Conservation (phyloP, 495 filamentous ascomycete species). For the Poronia punctata region DNA sequence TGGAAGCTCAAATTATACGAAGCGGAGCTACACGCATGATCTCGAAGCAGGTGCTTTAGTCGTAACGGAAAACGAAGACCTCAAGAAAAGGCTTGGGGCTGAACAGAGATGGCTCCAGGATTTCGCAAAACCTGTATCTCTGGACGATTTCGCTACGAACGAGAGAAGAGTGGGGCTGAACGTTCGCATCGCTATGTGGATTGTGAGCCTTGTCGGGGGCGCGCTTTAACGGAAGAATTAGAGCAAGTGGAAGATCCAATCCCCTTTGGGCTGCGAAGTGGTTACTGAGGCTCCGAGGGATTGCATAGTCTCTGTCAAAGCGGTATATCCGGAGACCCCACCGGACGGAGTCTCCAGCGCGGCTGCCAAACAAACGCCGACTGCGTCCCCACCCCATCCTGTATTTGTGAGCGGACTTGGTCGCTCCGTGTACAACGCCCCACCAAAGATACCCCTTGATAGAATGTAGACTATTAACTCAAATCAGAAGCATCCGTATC, state of each 20-base stretch:
- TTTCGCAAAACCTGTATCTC: conserved; percentile 54
- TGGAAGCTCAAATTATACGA: conserved; percentile 93
- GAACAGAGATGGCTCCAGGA: conserved; percentile 76
- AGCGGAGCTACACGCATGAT: conserved; percentile 84
- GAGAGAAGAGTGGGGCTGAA: conserved; percentile 80
- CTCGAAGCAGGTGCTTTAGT: conserved; percentile 81
- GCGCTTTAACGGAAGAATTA: conserved; percentile 42
- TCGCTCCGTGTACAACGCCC: conserved; percentile 8
- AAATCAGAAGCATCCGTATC: neutral
- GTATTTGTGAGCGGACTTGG: conserved; percentile 10
- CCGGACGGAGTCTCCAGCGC: neutral
- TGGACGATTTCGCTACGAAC: conserved; percentile 67
- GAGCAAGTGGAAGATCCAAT: neutral
- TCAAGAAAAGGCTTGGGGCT: conserved; percentile 65
- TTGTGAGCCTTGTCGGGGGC: conserved; percentile 66
- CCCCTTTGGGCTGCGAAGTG: conserved; percentile 2
- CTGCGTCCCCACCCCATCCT: conserved; percentile 1
- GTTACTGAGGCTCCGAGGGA: neutral
- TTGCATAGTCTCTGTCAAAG: neutral
- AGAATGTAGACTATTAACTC: conserved; percentile 6
- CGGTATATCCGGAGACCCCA: neutral
- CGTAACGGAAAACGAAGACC: conserved; percentile 65
- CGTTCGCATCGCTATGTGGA: conserved; percentile 87
- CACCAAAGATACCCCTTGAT: conserved; percentile 7
- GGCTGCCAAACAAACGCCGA: neutral